Percentiles rank a stretch among this genome's conserved stretches.
phyloP scores from a whole-genome alignment of 2,329 filamentous ascomycete species.

The Gnomoniopsis smithogilvyi region DNA sequence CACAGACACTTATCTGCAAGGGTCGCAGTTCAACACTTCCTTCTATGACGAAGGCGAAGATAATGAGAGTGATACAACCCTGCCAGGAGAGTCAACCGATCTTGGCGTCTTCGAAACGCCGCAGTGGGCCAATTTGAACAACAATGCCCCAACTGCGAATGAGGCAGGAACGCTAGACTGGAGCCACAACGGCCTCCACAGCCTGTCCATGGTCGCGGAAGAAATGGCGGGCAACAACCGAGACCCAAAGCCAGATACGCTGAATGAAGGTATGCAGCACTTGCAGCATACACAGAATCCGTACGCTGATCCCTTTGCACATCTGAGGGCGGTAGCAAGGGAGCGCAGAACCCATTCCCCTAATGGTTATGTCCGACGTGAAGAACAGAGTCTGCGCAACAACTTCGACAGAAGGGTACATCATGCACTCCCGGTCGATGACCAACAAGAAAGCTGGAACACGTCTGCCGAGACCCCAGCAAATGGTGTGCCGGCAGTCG shows the following conservation, averaged over 20 bases:
- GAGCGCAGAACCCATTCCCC: constrained; percentile 8
- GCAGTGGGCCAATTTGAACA: constrained; percentile 15
- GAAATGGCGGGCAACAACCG: constrained; percentile 7
- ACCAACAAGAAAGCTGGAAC: constrained; percentile 10
- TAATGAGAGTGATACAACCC: constrained; percentile 17
- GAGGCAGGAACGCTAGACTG: constrained; percentile 9
- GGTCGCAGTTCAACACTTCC: constrained; percentile 5
- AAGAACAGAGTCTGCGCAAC: constrained; percentile 6
- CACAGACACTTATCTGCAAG: constrained; percentile 26
- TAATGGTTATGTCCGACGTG: constrained; percentile 7
- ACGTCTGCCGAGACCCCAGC: background rate
- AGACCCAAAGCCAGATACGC: background rate
- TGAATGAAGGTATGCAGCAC: constrained; percentile 11
- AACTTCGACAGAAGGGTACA: background rate
- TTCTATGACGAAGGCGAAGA: constrained; percentile 17
- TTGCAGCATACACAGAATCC: constrained; percentile 1
- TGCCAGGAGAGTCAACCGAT: constrained; percentile 11
- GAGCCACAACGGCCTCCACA: constrained; percentile 13
- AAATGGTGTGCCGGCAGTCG: background rate
- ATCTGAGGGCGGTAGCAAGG: constrained; percentile 10
- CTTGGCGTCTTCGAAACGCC: constrained; percentile 7
- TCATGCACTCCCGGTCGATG: background rate
- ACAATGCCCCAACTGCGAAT: constrained; percentile 6
- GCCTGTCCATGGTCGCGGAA: constrained; percentile 11
- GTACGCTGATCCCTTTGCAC: constrained; percentile 16